Base-by-base conservation (phyloP, 352 stramenopile species). In the Pythium pectinolyticum region DNA sequence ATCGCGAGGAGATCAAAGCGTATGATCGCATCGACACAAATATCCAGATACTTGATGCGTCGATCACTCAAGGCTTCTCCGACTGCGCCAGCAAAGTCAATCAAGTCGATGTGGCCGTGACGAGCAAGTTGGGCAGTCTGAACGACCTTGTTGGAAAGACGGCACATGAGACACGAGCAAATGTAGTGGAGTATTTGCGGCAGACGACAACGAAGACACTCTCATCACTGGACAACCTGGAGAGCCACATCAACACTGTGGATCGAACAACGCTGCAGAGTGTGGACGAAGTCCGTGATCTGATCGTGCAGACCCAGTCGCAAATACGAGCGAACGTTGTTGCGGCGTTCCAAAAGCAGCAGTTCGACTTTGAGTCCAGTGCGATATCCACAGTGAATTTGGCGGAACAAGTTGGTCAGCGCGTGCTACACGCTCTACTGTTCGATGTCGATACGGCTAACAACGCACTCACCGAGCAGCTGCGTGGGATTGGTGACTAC, bases 391-490 rank as follows among this genome's bases (percentile, higher is more conserved):
- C 52, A 4, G 8, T 24, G 15, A 22, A 59, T 14, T 14, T 59
- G 24, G 39, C 50, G 5, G 3, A 40, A 15, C 24, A 49, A 17
- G 52, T 39, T 17, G 52, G 35, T 7, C 35, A 37, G 35, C 35
- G 35, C 2, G 37, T 50, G 37, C 22, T 50, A 5, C 30, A 40
- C 37, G 52, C 52, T 12, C 52, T 59, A 37, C 37, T 59, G 24
- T 28, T 40, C 25, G 52, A 59, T 25, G 37, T 59, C 35, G 52
- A 59, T 37, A 40, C 28, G 35, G 52, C 50, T 1, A 37, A 59
- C 35, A 30, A 4, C 2, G 52, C 52, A 17, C 52, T 59, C n/a
- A 40, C 27, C 2, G 9, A 35, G 37, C 52, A 59, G 25, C 52
- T 59, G 24, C 14, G 28, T 20, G 52, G 35, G 24, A 50, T 59